A percentile compares a stretch with the other conserved stretches of the same genome.
Conservation (phyloP, 139 green algal genomes). For the Medakamo hakoo region DNA sequence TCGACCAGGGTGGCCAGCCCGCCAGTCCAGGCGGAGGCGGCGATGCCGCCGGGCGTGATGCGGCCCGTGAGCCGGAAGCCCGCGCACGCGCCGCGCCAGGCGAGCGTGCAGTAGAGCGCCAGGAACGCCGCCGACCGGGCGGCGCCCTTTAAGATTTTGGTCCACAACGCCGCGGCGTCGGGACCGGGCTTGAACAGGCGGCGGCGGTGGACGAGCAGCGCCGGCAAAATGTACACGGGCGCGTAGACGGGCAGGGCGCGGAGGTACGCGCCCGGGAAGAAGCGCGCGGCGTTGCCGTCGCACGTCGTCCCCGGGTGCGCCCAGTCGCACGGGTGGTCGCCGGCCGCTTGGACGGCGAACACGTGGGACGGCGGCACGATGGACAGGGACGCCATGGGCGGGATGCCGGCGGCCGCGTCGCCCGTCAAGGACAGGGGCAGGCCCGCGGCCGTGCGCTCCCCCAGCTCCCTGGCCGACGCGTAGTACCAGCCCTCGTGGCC, state of each 20-base stretch:
- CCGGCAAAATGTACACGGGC: conserved; percentile 50
- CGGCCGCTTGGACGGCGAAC: too few relatives aligned
- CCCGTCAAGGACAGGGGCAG: background rate
- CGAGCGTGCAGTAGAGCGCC: conserved; percentile 52
- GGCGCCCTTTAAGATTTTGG: conserved; percentile 39
- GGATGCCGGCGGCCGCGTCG: conserved; percentile 10
- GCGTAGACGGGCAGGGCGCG: conserved; percentile 52
- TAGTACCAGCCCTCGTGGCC: conserved; percentile 24
- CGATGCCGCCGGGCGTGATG: conserved; percentile 29
- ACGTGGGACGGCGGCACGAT: too few relatives aligned
- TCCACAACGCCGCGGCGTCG: conserved; percentile 30
- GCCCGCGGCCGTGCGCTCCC: background rate
- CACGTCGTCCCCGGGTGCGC: conserved; percentile 55
- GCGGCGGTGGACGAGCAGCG: conserved; percentile 73
- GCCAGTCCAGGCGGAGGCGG: conserved; percentile 25
- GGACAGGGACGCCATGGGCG: too few relatives aligned
- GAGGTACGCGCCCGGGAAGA: conserved; percentile 45
- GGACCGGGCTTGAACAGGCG: conserved; percentile 25
- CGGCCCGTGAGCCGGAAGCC: conserved; percentile 15
- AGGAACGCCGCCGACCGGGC: conserved; percentile 73
- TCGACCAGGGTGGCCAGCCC: conserved; percentile 66
- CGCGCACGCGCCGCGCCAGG: conserved; percentile 47
- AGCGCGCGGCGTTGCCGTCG: conserved; percentile 17
- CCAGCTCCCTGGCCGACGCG: conserved; percentile 12
- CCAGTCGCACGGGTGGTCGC: conserved; percentile 31